Percentiles rank a stretch among this genome's conserved stretches.
phyloP scores from a whole-genome alignment of 2,329 filamentous ascomycete genomes.

The Raffaelea arxii region DNA sequence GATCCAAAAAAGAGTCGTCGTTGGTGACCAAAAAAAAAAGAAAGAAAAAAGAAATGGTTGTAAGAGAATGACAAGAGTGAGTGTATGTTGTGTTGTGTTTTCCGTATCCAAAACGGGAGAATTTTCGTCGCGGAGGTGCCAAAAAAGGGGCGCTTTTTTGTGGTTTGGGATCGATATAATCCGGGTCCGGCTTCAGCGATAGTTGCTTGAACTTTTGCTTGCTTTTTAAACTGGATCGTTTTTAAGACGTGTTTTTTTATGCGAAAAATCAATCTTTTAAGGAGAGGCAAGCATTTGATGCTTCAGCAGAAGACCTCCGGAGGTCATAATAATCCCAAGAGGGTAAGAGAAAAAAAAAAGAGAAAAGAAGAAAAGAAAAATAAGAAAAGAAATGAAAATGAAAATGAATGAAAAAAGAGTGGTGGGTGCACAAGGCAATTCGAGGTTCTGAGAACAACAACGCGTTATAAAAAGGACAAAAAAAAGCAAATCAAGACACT shows the following conservation, averaged over 20 bases:
- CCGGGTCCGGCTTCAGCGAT: conserved; percentile 10
- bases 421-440: too few species aligned
- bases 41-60: conserved; percentile 20
- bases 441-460: too few species aligned
- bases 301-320: conserved; percentile 16
- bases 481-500: too few species aligned
- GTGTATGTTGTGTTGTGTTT: background rate
- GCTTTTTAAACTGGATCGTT: too few species aligned
- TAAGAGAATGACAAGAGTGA: conserved; percentile 35
- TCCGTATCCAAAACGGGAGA: too few species aligned
- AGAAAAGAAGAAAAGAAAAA: conserved; percentile 4
- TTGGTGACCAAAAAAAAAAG: background rate
- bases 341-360: conserved; percentile 4
- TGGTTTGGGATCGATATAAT: too few species aligned
- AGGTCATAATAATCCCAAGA: conserved; percentile 13
- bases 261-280: too few species aligned
- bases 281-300: conserved; percentile 7
- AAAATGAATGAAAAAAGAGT: too few species aligned
- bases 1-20: conserved; percentile 3
- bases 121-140: too few species aligned
- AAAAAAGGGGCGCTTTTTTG: conserved; percentile 3
- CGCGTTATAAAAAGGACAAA: too few species aligned
- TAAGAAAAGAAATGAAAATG: conserved; percentile 4
- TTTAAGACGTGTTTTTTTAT: background rate
- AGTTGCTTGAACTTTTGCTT: too few species aligned